Base-by-base conservation (phyloP, 2,329 filamentous ascomycete species). In the Clonostachys chloroleuca region DNA sequence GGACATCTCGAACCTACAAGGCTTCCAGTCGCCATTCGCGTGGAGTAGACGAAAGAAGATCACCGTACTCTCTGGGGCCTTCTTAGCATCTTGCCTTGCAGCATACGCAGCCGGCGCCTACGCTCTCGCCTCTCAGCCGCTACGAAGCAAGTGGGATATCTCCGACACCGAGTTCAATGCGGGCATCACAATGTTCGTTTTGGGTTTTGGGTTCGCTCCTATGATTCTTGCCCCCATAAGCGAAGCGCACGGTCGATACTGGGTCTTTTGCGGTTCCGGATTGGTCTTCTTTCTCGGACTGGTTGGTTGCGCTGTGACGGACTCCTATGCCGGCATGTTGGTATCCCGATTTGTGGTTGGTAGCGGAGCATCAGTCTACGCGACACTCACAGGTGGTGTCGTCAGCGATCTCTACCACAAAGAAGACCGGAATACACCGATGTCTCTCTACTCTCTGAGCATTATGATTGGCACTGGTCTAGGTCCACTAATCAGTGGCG, bases 161-260 rank as follows among this genome's bases (percentile, higher is more conserved):
- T 77, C 76, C 34, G 59, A 66, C 17, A 74, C 81, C 6, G 78
- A 79, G 4, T 77, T 77, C 43, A 74, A 81, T 14, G 65, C 80
- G 4, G 82, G 82, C 20, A 80, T 87, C 42, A 86, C 84, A 0
- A 64, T 74, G 0, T 88, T 86, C 62, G 84, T 82, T 5, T 59
- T 68, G 40, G 83, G 83, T 0, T 89, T 89, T 54, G 84, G 71
- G 2, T 63, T 84, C 43, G 78, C 83, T 0, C 84, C 84, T 0
- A 86, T 88, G 83, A 66, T 85, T 4, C 68, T 87, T 1, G 84
- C 84, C 0, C 84, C 84, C 0, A 81, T 87, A 48, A 83, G 78
- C 3, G 84, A 88, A 56, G 79, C 81, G 51, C 74, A 82, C 20
- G 61, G 61, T 2, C 49, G 63, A 40, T 64, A 64, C 45, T 61